Evolutionary conservation across 441 rosid species (phyloP), one percentile per base, ranked within the genome.

Genomic region (Erysimum cheiri): DNA sequence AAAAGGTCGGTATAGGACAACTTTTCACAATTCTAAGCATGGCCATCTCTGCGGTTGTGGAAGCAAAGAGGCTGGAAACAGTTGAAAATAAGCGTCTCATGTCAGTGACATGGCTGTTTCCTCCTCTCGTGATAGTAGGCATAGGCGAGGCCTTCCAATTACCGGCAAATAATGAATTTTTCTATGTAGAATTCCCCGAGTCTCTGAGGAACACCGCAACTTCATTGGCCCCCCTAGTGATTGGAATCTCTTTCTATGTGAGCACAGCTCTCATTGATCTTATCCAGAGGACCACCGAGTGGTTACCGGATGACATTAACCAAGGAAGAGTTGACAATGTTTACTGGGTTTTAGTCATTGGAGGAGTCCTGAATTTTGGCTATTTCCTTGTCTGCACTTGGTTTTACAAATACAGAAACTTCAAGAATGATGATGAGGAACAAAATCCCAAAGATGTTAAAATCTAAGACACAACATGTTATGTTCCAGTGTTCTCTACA

Each of bases 171-270:
- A 72, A 67, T 8, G 61, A 71, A 1, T 24, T 87, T 1, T 87
- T 60, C 59, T 82, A 85, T 43, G 82, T 76, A 57, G 87, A 88
- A 67, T 85, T 87, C 57, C 92, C 88, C 0, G 52, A 4, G 31
- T 73, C 84, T 0, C 15, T 88, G 15, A 58, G 48, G 6, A 82
- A 72, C 56, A 82, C 83, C 0, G 76, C 87, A 1, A 74, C 90
- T 3, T 86, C 86, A 13, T 75, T 85, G 81, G 39, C 78, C 1
- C 70, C 81, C 2, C 8, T 85, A 53, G 37, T 73, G 2, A 26
- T 81, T 3, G 88, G 82, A 36, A 65, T 84, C 4, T 71, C 76
- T 7, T 85, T 48, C 60, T 84, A 78, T 53, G 2, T 84, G 26
- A 78, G 86, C 67, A 74, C 86, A 0, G 72, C 74, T 6, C 33